A percentile compares a stretch with the other conserved stretches of the same genome.
Evolutionary conservation across 1,284 basidiomycete genomes (phyloP).

Genomic region (Trichosporon ovoides): DNA sequence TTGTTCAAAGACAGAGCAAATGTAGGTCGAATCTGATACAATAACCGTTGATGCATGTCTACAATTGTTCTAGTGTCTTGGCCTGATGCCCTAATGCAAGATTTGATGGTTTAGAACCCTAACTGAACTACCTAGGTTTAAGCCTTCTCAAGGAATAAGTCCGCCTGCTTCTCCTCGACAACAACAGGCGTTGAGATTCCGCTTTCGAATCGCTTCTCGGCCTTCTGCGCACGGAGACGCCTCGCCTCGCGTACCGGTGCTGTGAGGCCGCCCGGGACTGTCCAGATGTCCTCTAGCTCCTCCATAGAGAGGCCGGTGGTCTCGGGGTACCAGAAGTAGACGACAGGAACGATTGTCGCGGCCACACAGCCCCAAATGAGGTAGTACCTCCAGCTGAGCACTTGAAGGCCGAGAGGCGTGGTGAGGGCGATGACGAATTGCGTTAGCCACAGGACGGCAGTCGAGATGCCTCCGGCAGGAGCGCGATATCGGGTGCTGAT

Average conservation of each 20-base stretch:
- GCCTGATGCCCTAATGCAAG: too few relatives aligned
- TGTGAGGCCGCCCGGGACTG: background rate
- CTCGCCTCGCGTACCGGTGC: constrained; percentile 12
- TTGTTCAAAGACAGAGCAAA: too few relatives aligned
- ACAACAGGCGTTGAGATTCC: background rate
- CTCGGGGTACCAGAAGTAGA: constrained; percentile 36
- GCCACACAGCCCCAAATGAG: constrained; percentile 21
- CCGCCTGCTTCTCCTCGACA: background rate
- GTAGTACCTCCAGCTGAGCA: constrained; percentile 27
- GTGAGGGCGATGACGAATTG: constrained; percentile 26
- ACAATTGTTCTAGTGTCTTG: too few relatives aligned
- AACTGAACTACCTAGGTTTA: background rate
- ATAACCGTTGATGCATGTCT: too few relatives aligned
- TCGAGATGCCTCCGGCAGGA: constrained; percentile 30
- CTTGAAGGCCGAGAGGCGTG: constrained; percentile 26
- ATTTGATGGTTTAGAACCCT: too few relatives aligned
- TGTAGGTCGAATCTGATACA: too few relatives aligned
- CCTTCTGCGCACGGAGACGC: constrained; percentile 11
- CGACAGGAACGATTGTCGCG: constrained; percentile 23
- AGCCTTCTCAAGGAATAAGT: background rate
- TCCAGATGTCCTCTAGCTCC: constrained; percentile 27
- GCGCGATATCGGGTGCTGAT: constrained; percentile 32
- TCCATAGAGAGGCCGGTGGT: constrained; percentile 31
- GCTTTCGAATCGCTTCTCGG: background rate
- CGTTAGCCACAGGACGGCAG: constrained; percentile 28